Evolutionary conservation across 345 rosid genomes (phyloP).

Genomic region (Eucalyptus microcorys): DNA sequence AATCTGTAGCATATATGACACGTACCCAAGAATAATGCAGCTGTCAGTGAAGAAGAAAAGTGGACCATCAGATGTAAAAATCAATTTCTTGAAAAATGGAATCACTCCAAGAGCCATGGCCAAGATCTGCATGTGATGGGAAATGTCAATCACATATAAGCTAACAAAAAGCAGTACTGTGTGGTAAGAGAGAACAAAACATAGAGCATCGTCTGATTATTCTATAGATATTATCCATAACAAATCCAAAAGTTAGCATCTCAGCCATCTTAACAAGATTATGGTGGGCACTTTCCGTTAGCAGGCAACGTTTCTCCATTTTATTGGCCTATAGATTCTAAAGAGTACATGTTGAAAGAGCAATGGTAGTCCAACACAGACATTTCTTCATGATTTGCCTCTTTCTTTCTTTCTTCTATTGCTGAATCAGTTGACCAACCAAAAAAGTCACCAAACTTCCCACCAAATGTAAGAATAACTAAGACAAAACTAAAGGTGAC

Average conservation of each 20-base stretch:
- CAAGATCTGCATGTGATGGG: conserved; percentile 47
- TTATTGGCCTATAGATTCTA: background rate
- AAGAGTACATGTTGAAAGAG: background rate
- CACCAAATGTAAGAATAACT: background rate
- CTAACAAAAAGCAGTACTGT: background rate
- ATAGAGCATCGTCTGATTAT: background rate
- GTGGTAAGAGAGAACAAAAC: background rate
- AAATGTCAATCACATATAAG: background rate
- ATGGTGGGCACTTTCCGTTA: background rate
- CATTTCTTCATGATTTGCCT: background rate
- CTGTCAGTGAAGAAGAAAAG: conserved; percentile 96
- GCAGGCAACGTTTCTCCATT: background rate
- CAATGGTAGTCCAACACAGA: background rate
- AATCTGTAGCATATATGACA: background rate
- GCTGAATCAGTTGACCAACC: background rate
- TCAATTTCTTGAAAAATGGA: conserved; percentile 64
- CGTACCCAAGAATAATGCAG: conserved; percentile 96
- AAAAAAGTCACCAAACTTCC: background rate
- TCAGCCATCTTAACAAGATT: background rate
- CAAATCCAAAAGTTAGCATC: background rate
- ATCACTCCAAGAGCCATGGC: conserved; percentile 78
- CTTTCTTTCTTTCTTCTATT: background rate
- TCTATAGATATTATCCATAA: background rate
- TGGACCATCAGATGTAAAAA: conserved; percentile 82
- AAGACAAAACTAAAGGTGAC: background rate